Conservation (phyloP, 768 basidiomycete species). For the Mycena olivaceomarginata region DNA sequence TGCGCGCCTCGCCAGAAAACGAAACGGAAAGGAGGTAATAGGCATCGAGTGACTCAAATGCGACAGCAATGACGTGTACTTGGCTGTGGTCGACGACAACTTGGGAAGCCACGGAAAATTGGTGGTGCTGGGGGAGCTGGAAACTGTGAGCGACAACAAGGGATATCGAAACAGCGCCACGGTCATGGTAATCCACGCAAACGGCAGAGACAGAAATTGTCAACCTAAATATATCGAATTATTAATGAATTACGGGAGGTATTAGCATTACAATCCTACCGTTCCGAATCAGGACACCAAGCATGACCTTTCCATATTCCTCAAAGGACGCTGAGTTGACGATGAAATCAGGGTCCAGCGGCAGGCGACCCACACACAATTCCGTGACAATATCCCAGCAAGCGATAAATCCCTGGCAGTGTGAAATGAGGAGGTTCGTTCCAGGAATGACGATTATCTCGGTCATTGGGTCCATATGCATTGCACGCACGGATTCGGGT, state of each 20-base stretch:
- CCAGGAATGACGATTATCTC: slow-evolving; percentile 5
- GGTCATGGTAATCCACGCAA: neutral
- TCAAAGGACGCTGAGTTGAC: slow-evolving; percentile 12
- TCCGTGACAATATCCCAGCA: slow-evolving; percentile 10
- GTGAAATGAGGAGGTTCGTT: neutral
- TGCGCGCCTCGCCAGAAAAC: neutral
- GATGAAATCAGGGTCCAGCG: neutral
- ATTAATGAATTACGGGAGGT: neutral
- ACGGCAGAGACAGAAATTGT: neutral
- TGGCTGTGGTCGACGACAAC: neutral
- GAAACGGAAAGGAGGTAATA: neutral
- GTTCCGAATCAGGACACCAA: neutral
- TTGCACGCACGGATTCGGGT: neutral
- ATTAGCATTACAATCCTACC: neutral
- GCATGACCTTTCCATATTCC: slow-evolving; percentile 15
- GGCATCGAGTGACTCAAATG: neutral
- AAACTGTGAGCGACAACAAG: neutral
- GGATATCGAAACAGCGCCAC: neutral
- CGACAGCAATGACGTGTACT: neutral
- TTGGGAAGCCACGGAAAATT: neutral
- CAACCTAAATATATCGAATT: neutral
- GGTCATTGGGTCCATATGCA: neutral
- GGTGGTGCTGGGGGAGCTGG: no score
- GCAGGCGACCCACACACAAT: neutral
- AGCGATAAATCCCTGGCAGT: neutral